Evolutionary conservation across 176 grass and related monocot species (phyloP).

Genomic region (Zea mays): Zm-B73-REFERENCE-NAM-5.0 NC_050105.1:118014501-118015000

Average conservation of each 20-base stretch:
- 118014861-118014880: constrained; percentile 37
- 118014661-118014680: constrained; percentile 9
- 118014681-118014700: not conserved
- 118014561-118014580: constrained; percentile 43
- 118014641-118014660: constrained; percentile 12
- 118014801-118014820: constrained; percentile 34
- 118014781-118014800: not conserved
- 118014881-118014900: constrained; percentile 50
- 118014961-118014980: not conserved
- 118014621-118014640: constrained; percentile 1
- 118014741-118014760: not conserved
- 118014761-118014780: constrained; percentile 38
- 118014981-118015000: constrained; percentile 9
- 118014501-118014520: not conserved
- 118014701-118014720: not conserved
- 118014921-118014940: constrained; percentile 16
- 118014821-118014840: constrained; percentile 31
- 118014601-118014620: constrained; percentile 29
- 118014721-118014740: constrained; percentile 9
- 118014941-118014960: constrained; percentile 10
- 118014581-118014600: constrained; percentile 14
- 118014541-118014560: constrained; percentile 21
- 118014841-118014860: constrained; percentile 37
- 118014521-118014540: not conserved
- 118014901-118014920: constrained; percentile 24